Conservation (phyloP, 192 early-diverging fungal genomes). For the Podila epigama region DNA sequence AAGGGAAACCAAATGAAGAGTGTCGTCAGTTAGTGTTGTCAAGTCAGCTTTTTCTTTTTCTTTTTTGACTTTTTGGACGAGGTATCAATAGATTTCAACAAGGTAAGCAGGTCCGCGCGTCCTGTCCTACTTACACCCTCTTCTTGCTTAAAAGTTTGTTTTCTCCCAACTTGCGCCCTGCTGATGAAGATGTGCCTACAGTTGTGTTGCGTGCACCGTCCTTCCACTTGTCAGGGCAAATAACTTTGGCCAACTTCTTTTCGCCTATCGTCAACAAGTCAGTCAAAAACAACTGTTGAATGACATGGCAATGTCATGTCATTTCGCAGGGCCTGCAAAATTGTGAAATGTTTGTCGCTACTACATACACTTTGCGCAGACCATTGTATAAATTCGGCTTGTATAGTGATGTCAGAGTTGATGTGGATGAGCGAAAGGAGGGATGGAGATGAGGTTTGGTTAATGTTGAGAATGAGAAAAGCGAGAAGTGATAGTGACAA, state of each 20-base stretch:
- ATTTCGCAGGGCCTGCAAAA: too few relatives aligned
- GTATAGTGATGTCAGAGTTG: neutral
- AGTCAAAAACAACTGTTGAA: neutral
- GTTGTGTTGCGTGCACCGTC: constrained; percentile 64
- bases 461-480: neutral
- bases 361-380: constrained; percentile 58
- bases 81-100: too few relatives aligned
- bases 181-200: constrained; percentile 32
- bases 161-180: constrained; percentile 63
- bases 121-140: constrained; percentile 51
- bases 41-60: too few relatives aligned
- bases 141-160: constrained; percentile 69
- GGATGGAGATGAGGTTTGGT: too few relatives aligned
- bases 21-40: too few relatives aligned
- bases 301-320: neutral
- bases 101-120: too few relatives aligned
- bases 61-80: too few relatives aligned
- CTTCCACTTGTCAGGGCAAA: constrained; percentile 71
- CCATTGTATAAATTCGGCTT: constrained; percentile 39
- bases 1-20: neutral
- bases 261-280: constrained; percentile 50
- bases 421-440: constrained; percentile 3
- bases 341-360: neutral
- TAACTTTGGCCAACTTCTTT: constrained; percentile 67
- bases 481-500: neutral